Base-by-base conservation (phyloP, 306 rosid species). In the Trifolium pratense region DNA sequence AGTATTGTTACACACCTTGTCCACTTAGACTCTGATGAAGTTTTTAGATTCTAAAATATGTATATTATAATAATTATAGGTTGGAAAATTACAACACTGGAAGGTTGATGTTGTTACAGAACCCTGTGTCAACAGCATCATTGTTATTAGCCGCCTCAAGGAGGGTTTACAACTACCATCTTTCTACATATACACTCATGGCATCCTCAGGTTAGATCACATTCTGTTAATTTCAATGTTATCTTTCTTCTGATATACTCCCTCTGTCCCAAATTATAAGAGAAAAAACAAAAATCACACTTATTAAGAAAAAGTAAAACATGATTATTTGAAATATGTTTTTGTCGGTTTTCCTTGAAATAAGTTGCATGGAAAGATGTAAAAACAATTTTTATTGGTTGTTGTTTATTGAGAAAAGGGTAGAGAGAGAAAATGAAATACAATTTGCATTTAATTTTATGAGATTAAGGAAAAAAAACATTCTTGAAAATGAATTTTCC, bases 201-300 rank as follows among this genome's bases (percentile, higher is more conserved):
- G 70, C 84, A 4, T 77, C 84, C 14, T 73, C 88, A 81, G 92
- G 92, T 86, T 78, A 26, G 68, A 0, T 71, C 77, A 14, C 5
- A 29, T 61, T 52, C 62, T 11, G 1, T 78, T 71, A 53, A 17
- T 66, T 45, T 66, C 68, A 9, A 39, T 20, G 12, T 20, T 20
- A 46, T 9, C 51, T 26, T 42, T 52, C 10, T 51, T 45, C 36
- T 20, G 8, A 26, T 75, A 18, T 75, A 25, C 29, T 25, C 3
- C 29, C 29, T 25, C 29, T 3, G 29, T 25, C 29, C 29, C 3
- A 25, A 25, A 2, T 25, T 25, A 25, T 25, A 25, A 25, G 29
- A 3, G 29, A 25, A 25, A 25, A 25, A 25, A 25, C 3, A 25
- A 25, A 25, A 25, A 25, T 3, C 3, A 25, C 29, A 25, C 29